phyloP scores from a whole-genome alignment of 1,284 basidiomycete genomes.

The Puccinia triticina region DNA sequence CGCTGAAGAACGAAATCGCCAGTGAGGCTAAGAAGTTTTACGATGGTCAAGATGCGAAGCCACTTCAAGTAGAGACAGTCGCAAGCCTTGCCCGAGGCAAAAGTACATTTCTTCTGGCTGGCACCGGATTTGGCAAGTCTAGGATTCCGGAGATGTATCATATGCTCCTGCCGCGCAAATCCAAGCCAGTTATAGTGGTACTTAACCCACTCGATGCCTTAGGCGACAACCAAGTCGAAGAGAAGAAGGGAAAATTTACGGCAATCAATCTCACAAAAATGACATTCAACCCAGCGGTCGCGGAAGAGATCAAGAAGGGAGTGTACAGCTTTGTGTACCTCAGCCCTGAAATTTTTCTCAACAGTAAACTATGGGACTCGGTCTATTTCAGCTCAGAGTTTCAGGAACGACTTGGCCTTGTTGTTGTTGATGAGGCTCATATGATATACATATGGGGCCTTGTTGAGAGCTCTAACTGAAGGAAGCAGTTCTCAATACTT shows the following conservation, averaged over 20 bases:
- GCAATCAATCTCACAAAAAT: not conserved
- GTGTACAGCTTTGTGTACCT: conserved; percentile 10
- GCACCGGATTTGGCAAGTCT: no score
- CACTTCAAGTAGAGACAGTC: no score
- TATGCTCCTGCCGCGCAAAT: not conserved
- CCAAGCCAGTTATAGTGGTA: not conserved
- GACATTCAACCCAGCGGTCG: not conserved
- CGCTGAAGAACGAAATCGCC: not conserved
- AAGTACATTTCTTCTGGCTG: no score
- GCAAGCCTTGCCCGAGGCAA: no score
- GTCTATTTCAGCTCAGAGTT: conserved; percentile 1
- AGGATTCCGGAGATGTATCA: conserved; percentile 16
- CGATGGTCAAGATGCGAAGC: no score
- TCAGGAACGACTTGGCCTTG: not conserved
- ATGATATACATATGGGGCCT: conserved; percentile 3
- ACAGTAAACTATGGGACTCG: not conserved
- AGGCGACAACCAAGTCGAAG: conserved; percentile 20
- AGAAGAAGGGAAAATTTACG: not conserved
- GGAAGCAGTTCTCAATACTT: not conserved
- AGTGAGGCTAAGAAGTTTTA: not conserved
- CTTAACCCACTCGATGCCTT: conserved; percentile 23
- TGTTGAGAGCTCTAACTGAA: not conserved
- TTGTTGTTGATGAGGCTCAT: no score
- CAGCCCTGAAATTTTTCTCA: conserved; percentile 2
- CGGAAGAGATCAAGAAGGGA: not conserved